Evolutionary conservation across 2,329 filamentous ascomycete genomes (phyloP), one percentile per base, ranked within the genome.

Genomic region (Colletotrichum chrysophilum): DNA sequence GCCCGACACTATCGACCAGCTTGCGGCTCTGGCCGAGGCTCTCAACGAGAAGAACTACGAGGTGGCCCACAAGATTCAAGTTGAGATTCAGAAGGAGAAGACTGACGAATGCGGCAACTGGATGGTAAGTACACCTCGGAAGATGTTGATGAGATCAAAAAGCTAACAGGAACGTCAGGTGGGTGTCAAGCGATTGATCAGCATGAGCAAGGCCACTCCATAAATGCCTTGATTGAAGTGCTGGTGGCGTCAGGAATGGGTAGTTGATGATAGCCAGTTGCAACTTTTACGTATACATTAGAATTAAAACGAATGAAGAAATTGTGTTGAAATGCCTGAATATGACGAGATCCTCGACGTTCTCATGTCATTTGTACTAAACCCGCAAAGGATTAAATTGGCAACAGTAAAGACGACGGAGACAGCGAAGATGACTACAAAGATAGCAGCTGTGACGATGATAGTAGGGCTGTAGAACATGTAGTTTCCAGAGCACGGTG

Each of bases 101-200:
- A 94, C 91, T 2, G 93, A 95, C 61, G 94, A 96, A 82, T 96
- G 94, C 83, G 94, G 94, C 70, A 93, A 95, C 82, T 96, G 95
- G 95, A 96, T 96, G 94, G 94, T 96, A 88, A 88, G 93, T 87
- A 43, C 38, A n/a, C 16, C 8, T 16, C 18, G 16, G 16, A 64
- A 43, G n/a, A 13, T n/a, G 21, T 13, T 12, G 8, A 36, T 64
- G 21, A 21, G 34, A 62, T 66, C 32, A 16, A 70, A 67, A 75
- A 76, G 78, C 88, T 92, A 87, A 92, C 81, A 32, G 14, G 7
- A 66, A 75, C 58, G 3, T 18, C 77, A 94, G 93, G 92, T 94
- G 79, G 94, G 94, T 81, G 91, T 96, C 60, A 96, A 95, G 85
- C 90, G 94, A 78, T 87, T 96, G 81, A 91, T 95, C 80, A 93